These are phyloP conservation scores for Stylonectria norvegica DNA, from an alignment of 2,329 filamentous ascomycete genomes.

Conservation along the genomic window DNA sequence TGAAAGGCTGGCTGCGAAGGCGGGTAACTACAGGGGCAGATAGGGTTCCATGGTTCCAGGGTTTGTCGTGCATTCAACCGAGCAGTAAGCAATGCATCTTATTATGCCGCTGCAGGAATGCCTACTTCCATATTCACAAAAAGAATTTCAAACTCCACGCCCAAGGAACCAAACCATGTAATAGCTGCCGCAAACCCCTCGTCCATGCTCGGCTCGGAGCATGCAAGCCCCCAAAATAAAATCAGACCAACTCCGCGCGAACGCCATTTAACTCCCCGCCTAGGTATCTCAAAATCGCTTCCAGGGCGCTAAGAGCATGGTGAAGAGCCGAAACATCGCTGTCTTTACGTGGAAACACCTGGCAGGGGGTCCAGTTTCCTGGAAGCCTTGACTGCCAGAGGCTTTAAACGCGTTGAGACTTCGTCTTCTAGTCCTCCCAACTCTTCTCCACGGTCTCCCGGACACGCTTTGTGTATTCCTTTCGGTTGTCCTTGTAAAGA, in stretches of 20 bases:
- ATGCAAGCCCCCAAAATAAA: constrained; percentile 32
- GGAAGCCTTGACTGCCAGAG: too few relatives aligned
- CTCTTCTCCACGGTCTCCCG: constrained; percentile 98
- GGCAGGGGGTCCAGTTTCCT: too few relatives aligned
- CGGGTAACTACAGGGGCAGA: too few relatives aligned
- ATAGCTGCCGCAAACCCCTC: constrained; percentile 16
- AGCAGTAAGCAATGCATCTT: too few relatives aligned
- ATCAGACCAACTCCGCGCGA: constrained; percentile 32
- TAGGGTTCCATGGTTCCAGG: too few relatives aligned
- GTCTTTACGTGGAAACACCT: too few relatives aligned
- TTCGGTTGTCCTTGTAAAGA: constrained; percentile 95
- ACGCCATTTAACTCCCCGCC: constrained; percentile 25
- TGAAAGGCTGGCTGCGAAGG: too few relatives aligned
- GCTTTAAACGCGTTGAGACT: too few relatives aligned
- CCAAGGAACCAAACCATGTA: constrained; percentile 25
- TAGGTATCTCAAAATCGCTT: constrained; percentile 1
- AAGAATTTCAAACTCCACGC: constrained; percentile 26
- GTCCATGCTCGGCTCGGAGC: constrained; percentile 17
- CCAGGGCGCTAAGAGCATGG: not conserved
- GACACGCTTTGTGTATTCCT: constrained; percentile 93
- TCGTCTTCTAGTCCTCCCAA: constrained; percentile 74
- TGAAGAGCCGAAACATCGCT: too few relatives aligned
- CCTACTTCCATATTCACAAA: too few relatives aligned
- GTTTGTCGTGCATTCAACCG: too few relatives aligned
- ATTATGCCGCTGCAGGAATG: not conserved